These are phyloP conservation scores for Pilasporangium apinafurcum DNA, from an alignment of 352 stramenopile genomes.

Conservation along the genomic window DNA sequence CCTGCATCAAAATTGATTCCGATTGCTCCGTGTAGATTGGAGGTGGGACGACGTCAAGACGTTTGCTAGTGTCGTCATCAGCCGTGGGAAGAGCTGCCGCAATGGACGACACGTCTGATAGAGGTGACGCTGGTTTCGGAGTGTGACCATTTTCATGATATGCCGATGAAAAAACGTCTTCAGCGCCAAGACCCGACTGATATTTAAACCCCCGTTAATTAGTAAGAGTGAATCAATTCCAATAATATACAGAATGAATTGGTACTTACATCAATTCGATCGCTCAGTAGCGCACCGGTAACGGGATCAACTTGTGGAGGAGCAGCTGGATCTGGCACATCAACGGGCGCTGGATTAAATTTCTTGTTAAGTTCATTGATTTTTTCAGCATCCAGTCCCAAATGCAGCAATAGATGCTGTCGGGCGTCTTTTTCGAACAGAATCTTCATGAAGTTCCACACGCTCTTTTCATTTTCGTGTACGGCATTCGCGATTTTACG, in stretches of 20 bases:
- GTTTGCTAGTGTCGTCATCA: conserved; percentile 70
- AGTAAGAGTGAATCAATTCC: background rate
- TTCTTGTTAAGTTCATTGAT: conserved; percentile 86
- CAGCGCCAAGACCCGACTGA: conserved; percentile 49
- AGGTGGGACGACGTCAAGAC: conserved; percentile 47
- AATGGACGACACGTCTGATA: conserved; percentile 44
- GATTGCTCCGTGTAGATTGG: conserved; percentile 87
- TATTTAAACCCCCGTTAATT: conserved; percentile 6
- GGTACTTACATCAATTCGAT: conserved; percentile 68
- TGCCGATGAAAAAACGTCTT: conserved; percentile 74
- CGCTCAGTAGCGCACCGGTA: conserved; percentile 41
- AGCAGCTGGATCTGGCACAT: conserved; percentile 14
- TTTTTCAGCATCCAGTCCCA: conserved; percentile 92
- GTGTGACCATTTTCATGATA: conserved; percentile 39
- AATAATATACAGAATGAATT: background rate
- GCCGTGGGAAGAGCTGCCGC: conserved; percentile 33
- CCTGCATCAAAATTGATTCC: conserved; percentile 91
- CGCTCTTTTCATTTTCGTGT: conserved; percentile 61
- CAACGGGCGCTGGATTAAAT: conserved; percentile 49
- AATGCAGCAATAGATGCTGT: conserved; percentile 91
- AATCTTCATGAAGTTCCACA: conserved; percentile 93
- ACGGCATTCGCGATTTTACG: conserved; percentile 68
- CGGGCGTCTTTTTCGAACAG: conserved; percentile 93
- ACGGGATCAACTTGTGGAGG: conserved; percentile 30
- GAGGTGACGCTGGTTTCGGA: conserved; percentile 21